Evolutionary conservation across 768 basidiomycete genomes (phyloP), one percentile per base, ranked within the genome.

Genomic region (Suillus subalutaceus): DNA sequence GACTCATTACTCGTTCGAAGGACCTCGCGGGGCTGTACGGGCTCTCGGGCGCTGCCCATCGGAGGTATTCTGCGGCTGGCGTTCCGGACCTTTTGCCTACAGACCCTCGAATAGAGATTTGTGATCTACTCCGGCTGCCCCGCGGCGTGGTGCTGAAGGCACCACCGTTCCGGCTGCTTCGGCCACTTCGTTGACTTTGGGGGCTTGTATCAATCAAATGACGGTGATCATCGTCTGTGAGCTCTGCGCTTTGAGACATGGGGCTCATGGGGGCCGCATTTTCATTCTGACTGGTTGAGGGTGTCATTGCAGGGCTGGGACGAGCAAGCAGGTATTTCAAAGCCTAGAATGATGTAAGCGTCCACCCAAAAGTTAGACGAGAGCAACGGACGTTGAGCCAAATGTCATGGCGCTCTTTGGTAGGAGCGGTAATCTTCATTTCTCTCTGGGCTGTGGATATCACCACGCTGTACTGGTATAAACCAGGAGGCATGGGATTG

Each of bases 391-490:
- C 95, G 78, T 90, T 92, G 63, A 94, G 82, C 97, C 97, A 99
- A 67, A 98, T 95, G 71, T 99, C 96, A 74, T 99, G 97, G 63
- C 96, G 85, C 70, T 99, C 97, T 75, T 93, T 93, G 9, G 91
- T 96, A 2, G 92, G 91, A 7, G 96, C 96, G n/a, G 97, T 99
- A 73, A 99, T 90, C 82, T 97, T 97, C 89, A 99, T 97, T 79
- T 99, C 97, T 65, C 97, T 85, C 68, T 95, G 92, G 13, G 94
- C 92, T 0, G 96, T 97, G 30, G 93, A 90, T 65, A 99, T 89
- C 52, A 99, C 83, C 32, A 99, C 91, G 68, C 93, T 97, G 78
- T 97, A 93, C 73, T 93, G 92, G 79, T 93, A 88, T 68, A 99
- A 79, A 35, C 96, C 97, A 62, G 96, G 93, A 10, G 96, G 97